Evolutionary conservation across 2,329 filamentous ascomycete genomes (phyloP).

Genomic region (Neofusicoccum laricinum): DNA sequence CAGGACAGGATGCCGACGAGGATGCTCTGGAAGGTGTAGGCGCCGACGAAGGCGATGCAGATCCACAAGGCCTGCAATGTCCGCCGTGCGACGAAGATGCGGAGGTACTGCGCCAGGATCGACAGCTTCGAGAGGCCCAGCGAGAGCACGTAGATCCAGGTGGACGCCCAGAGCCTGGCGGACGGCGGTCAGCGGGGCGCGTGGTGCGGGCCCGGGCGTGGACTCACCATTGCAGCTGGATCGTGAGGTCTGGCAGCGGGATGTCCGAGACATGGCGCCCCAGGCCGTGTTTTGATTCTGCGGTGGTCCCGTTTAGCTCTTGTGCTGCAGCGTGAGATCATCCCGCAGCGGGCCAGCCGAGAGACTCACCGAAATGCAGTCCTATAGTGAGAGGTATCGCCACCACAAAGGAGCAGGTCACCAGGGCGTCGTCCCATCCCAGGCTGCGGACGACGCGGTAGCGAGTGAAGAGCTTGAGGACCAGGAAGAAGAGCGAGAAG

Average conservation of each 20-base stretch:
- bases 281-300: constrained; percentile 12
- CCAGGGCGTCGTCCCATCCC: constrained; percentile 6
- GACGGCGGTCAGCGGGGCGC: not conserved
- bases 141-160: constrained; percentile 32
- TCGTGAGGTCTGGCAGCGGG: not conserved
- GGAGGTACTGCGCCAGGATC: constrained; percentile 25
- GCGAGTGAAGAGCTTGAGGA: not conserved
- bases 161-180: constrained; percentile 29
- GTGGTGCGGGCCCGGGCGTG: not conserved
- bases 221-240: not conserved
- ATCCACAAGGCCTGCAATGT: constrained; percentile 24
- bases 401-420: not conserved
- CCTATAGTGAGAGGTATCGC: not conserved
- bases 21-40: not conserved
- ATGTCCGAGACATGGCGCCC: not conserved
- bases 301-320: not conserved
- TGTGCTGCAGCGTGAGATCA: not conserved
- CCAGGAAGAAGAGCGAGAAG: not conserved
- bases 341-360: not conserved
- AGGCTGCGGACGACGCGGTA: not conserved
- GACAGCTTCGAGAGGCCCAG: constrained; percentile 33
- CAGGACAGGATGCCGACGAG: constrained; percentile 26
- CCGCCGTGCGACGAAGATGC: constrained; percentile 25
- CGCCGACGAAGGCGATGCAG: constrained; percentile 18
- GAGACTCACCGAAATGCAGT: not conserved